These are phyloP conservation scores for Starmerella bombicola DNA, from an alignment of 805 yeast species.

Conservation along the genomic window DNA sequence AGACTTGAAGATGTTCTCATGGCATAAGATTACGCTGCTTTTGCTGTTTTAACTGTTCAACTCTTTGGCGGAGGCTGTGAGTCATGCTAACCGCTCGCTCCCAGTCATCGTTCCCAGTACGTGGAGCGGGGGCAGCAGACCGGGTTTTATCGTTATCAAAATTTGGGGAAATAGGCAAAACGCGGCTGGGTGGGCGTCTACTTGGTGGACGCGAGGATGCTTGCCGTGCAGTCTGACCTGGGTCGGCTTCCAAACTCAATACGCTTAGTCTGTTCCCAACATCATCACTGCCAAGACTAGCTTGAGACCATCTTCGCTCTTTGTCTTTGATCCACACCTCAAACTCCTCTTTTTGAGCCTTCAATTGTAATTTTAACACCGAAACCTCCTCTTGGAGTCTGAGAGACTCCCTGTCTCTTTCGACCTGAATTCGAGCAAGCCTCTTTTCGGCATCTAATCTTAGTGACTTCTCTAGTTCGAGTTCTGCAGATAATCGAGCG, in stretches of 20 bases:
- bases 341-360: slow-evolving; percentile 9
- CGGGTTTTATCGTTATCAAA: background rate
- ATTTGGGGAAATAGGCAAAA: slow-evolving; percentile 4
- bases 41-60: slow-evolving; percentile 12
- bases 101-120: slow-evolving; percentile 10
- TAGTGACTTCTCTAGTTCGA: slow-evolving; percentile 7
- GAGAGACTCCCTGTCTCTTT: slow-evolving; percentile 8
- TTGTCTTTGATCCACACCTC: slow-evolving; percentile 4
- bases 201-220: slow-evolving; percentile 1
- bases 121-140: background rate
- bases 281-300: slow-evolving; percentile 4
- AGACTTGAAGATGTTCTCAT: too few species aligned
- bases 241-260: slow-evolving; percentile 7
- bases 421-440: slow-evolving; percentile 13
- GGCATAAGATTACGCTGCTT: background rate
- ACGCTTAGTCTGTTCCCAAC: slow-evolving; percentile 7
- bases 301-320: slow-evolving; percentile 2
- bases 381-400: slow-evolving; percentile 9
- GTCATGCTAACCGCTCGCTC: slow-evolving; percentile 18
- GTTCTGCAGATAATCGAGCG: slow-evolving; percentile 10
- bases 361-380: slow-evolving; percentile 6
- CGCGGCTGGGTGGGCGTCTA: slow-evolving; percentile 5
- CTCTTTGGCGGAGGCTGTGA: slow-evolving; percentile 12
- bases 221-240: background rate
- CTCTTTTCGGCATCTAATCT: slow-evolving; percentile 8